Conservation (phyloP, 495 filamentous ascomycete species). For the Penicillium salamii region DNA sequence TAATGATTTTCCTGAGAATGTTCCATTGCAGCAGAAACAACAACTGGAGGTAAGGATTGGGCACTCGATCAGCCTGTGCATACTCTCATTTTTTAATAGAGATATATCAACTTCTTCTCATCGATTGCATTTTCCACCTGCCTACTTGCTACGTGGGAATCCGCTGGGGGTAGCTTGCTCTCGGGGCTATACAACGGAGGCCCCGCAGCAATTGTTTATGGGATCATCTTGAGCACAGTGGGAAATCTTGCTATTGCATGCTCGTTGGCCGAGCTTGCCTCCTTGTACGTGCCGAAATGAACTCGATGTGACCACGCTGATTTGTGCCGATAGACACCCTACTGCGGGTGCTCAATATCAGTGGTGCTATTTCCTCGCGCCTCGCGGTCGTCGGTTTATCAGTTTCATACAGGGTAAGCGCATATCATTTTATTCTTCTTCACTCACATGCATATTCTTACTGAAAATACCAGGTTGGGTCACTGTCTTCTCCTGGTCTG, state of each 20-base stretch:
- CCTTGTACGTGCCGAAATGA: conserved; percentile 24
- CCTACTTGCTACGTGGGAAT: conserved; percentile 36
- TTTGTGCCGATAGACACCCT: conserved; percentile 22
- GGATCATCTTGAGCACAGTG: conserved; percentile 23
- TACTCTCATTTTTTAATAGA: conserved; percentile 13
- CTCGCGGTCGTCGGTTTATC: conserved; percentile 32
- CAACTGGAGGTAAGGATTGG: conserved; percentile 19
- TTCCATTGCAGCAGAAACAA: conserved; percentile 21
- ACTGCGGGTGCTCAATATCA: conserved; percentile 45
- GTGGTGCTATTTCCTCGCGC: conserved; percentile 44
- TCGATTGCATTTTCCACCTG: conserved; percentile 32
- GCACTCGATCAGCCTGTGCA: background rate
- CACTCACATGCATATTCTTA: background rate
- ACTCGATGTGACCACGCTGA: conserved; percentile 1
- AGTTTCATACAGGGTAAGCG: conserved; percentile 44
- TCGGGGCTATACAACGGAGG: conserved; percentile 31
- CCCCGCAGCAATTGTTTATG: conserved; percentile 29
- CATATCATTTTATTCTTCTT: conserved; percentile 27
- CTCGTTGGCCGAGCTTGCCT: conserved; percentile 35
- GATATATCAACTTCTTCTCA: conserved; percentile 36
- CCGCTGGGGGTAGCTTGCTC: conserved; percentile 22
- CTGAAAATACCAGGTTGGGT: conserved; percentile 21
- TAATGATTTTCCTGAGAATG: conserved; percentile 13
- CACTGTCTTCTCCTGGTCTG: conserved; percentile 40
- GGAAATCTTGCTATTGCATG: conserved; percentile 28